Evolutionary conservation across 2,329 filamentous ascomycete genomes (phyloP), one percentile per base, ranked within the genome.

Genomic region (Tolypocladium album): DNA sequence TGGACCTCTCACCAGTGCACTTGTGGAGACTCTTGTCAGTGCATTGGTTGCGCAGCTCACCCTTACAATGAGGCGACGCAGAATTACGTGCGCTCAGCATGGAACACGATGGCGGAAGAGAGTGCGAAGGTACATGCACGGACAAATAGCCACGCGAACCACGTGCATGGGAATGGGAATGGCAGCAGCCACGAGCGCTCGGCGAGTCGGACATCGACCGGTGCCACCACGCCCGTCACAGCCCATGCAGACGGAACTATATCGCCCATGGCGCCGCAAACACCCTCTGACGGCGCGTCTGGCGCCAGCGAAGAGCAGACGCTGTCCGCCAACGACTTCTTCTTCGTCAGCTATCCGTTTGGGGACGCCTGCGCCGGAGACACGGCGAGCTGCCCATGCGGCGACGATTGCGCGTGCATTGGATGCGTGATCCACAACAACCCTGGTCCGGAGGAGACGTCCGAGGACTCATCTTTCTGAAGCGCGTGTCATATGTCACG

Each of bases 1-100:
- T 74, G 71, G 64, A 76, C 71, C 24, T 74, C 69, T 58, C 74
- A 75, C 55, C 75, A 71, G 59, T 90, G 87, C 66, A 76, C 77
- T 56, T 90, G 87, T 67, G 87, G 87, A 24, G 82, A 86, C 59
- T 76, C 76, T 36, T 90, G 87, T 64, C 80, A 85, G 64, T 90
- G 87, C 67, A 75, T 89, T 42, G 87, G 86, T 13, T 90, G 87
- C 68, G 79, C 84, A 6, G 83, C 82, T 2, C 86, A 89, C 68
- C 85, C 87, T 15, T 87, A 85, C 67, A 89, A 89, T 64, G 78
- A 83, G 9, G 82, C 85, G 27, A 88, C 82, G 57, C 80, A 77
- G 62, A 77, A 75, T 57, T 78, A 78, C 61, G 76, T 86, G 3
- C 75, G 79, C 58, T 80, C 79, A 8, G 79, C 79, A 1, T 78